phyloP scores from a whole-genome alignment of 2,329 filamentous ascomycete species.

The Acephala macrosclerotiorum region DNA sequence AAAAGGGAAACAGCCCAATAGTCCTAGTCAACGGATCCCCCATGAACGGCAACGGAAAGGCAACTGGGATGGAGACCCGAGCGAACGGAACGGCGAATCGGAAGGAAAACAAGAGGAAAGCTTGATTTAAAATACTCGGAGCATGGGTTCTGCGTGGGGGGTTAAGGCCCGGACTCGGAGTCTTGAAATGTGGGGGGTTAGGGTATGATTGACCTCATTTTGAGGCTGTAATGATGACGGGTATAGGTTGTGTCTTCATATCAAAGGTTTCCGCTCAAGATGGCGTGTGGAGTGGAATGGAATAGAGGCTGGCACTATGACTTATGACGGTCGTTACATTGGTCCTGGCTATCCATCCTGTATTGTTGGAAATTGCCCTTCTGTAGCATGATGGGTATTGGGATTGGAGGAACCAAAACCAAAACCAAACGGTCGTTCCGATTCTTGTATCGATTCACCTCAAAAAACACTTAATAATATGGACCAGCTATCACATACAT shows the following conservation, averaged over 20 bases:
- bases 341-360: constrained; percentile 12
- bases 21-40: constrained; percentile 30
- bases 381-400: constrained; percentile 12
- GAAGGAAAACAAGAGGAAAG: constrained; percentile 30
- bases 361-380: not conserved
- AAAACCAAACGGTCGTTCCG: constrained; percentile 27
- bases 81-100: constrained; percentile 34
- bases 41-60: constrained; percentile 31
- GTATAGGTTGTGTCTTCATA: constrained; percentile 12
- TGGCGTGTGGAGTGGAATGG: constrained; percentile 2
- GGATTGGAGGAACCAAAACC: not conserved
- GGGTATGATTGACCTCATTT: constrained; percentile 10
- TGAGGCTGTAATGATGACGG: constrained; percentile 21
- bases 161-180: constrained; percentile 20
- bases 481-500: not conserved
- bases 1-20: constrained; percentile 24
- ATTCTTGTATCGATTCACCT: constrained; percentile 34
- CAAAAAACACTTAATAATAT: constrained; percentile 25
- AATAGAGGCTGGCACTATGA: constrained; percentile 7
- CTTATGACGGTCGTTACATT: constrained; percentile 24
- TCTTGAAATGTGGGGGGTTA: constrained; percentile 10
- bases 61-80: constrained; percentile 26
- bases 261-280: not conserved
- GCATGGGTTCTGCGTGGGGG: constrained; percentile 13
- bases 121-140: constrained; percentile 16